A percentile compares a stretch with the other conserved stretches of the same genome.
Evolutionary conservation across 176 grass and related monocot genomes (phyloP).

Genomic region (Pharus latifolius): DNA sequence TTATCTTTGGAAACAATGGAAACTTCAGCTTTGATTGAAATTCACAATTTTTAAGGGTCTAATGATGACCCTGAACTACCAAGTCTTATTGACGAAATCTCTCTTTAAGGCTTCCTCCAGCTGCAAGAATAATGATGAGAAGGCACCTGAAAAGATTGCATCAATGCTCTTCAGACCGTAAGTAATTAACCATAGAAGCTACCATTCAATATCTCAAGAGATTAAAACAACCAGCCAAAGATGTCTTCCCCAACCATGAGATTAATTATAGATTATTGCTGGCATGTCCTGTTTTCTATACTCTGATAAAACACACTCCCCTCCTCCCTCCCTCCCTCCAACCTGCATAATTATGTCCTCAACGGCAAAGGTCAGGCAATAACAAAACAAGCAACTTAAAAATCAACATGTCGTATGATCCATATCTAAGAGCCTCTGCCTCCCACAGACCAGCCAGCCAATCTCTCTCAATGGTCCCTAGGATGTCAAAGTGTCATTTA

Average conservation of each 20-base stretch:
- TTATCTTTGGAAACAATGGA: background rate
- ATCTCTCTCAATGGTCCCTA: constrained; percentile 26
- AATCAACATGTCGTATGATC: constrained; percentile 10
- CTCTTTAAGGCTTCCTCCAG: constrained; percentile 52
- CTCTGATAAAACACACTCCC: too few relatives aligned
- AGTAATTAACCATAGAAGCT: background rate
- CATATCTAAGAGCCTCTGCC: constrained; percentile 21
- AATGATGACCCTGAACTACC: constrained; percentile 1
- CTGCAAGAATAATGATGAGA: constrained; percentile 46
- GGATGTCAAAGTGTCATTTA: constrained; percentile 19
- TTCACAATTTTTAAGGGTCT: background rate
- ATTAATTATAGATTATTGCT: background rate
- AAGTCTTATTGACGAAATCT: constrained; percentile 32
- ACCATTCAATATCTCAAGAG: background rate
- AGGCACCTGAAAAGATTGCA: constrained; percentile 39
- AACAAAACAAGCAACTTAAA: background rate
- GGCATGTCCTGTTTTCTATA: background rate
- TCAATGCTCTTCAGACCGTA: background rate
- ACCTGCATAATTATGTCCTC: constrained; percentile 1
- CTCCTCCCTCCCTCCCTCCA: background rate
- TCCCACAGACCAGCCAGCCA: constrained; percentile 31
- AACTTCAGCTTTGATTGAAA: background rate
- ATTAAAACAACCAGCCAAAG: background rate
- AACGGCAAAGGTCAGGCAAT: background rate
- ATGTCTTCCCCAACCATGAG: background rate